Base-by-base conservation (phyloP, 164 flowering plant species). In the Santalum album region DNA sequence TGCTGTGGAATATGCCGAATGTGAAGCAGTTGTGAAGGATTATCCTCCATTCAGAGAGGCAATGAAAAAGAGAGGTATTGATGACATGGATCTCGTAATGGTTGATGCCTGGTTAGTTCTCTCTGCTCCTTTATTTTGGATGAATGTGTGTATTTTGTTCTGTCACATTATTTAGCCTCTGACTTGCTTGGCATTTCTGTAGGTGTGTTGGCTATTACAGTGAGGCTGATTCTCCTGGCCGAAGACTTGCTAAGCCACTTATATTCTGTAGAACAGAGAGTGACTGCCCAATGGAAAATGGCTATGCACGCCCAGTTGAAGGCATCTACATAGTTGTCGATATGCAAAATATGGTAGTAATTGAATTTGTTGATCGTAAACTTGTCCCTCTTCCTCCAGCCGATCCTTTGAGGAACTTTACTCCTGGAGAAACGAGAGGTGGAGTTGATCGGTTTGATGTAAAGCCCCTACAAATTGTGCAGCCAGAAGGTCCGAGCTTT, bases 61-160 rank as follows among this genome's bases (percentile, higher is more conserved):
- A 19, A 89, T 89, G 91, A 89, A 79, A 72, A 86, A 75, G 69
- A 82, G 97, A 63, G 97, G 97, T 40, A 79, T 89, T 57, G 91
- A 82, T 56, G 97, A 89, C 72, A 84, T 89, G 97, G 95, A 89
- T 69, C 90, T 89, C 56, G 91, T 89, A 34, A 89, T 89, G 97
- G 97, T 89, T 55, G 97, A 89, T 70, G 69, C 95, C 58, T 89
- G 96, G 96, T 89, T 38, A 68, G 83, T 71, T 48, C 14, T n/a
- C 21, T 38, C 6, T 42, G 6, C 32, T 47, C 25, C 11, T 12
- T 18, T 14, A 27, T 19, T 34, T 27, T 25, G 19, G 24, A 22
- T 39, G 27, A 17, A 43, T 52, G 35, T 22, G 25, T n/a, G 49
- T 42, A 26, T 19, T 55, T 7, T 14, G 45, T 20, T 23, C 14